Conservation (phyloP, 139 green algal species). For the Tetratostichococcus sp. region DNA sequence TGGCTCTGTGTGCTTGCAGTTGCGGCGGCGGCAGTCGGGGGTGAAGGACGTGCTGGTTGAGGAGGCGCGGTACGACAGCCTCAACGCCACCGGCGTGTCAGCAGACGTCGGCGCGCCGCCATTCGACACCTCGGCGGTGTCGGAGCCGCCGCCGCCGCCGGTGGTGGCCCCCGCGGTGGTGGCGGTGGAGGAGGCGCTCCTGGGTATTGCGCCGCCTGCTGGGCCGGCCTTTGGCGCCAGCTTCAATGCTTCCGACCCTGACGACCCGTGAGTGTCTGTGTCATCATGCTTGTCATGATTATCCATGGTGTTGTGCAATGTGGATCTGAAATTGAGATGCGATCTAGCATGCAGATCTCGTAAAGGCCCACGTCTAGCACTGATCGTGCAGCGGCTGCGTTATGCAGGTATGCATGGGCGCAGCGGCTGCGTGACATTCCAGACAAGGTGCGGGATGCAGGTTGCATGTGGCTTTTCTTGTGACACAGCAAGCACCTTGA, state of each 20-base stretch:
- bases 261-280: not conserved
- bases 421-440: slow-evolving; percentile 39
- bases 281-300: too few relatives aligned
- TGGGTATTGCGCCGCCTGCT: not conserved
- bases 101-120: not conserved
- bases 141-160: not conserved
- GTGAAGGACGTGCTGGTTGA: slow-evolving; percentile 25
- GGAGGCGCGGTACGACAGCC: slow-evolving; percentile 34
- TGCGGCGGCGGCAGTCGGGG: slow-evolving; percentile 27
- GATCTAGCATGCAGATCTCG: too few relatives aligned
- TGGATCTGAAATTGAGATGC: too few relatives aligned
- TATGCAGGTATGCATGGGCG: slow-evolving; percentile 52
- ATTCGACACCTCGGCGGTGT: not conserved
- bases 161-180: not conserved
- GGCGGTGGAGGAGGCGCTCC: not conserved
- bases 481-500: too few relatives aligned
- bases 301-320: too few relatives aligned
- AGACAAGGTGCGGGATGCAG: slow-evolving; percentile 33
- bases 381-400: not conserved
- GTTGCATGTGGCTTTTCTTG: too few relatives aligned
- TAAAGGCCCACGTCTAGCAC: too few relatives aligned
- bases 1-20: slow-evolving; percentile 5
- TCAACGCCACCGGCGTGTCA: not conserved
- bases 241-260: slow-evolving; percentile 3
- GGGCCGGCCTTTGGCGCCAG: slow-evolving; percentile 9